Evolutionary conservation across 441 rosid species (phyloP).

Genomic region (Adansonia grandidieri): DNA sequence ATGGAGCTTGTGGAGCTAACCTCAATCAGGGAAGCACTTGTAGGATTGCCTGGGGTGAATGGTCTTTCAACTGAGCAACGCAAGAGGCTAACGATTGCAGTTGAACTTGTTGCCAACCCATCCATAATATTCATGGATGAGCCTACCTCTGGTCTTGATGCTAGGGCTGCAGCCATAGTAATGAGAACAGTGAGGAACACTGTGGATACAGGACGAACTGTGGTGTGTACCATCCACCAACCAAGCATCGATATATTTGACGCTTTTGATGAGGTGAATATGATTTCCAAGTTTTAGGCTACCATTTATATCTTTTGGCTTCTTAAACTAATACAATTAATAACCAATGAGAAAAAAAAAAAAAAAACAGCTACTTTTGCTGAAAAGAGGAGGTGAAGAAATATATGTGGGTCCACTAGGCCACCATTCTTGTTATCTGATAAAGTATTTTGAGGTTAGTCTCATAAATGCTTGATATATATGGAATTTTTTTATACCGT

Average conservation of each 20-base stretch:
- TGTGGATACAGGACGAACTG: conserved; percentile 33
- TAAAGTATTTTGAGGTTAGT: conserved; percentile 51
- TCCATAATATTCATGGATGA: conserved; percentile 26
- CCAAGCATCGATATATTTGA: conserved; percentile 75
- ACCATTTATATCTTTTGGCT: not conserved
- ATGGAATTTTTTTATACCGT: not conserved
- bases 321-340: not conserved
- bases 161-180: conserved; percentile 78
- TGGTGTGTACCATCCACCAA: conserved; percentile 76
- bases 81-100: too few relatives aligned
- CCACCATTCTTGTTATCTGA: conserved; percentile 54
- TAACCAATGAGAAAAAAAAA: conserved; percentile 20
- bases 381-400: conserved; percentile 70
- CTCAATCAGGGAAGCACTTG: conserved; percentile 48
- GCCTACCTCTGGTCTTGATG: conserved; percentile 76
- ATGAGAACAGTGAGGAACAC: conserved; percentile 17
- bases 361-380: conserved; percentile 48
- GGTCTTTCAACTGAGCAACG: too few relatives aligned
- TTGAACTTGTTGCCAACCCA: too few relatives aligned
- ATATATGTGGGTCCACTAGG: conserved; percentile 70
- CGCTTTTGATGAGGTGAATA: conserved; percentile 68
- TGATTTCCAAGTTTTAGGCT: conserved; percentile 9
- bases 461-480: not conserved
- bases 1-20: conserved; percentile 44
- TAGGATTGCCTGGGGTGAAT: too few relatives aligned